Evolutionary conservation across 1,284 basidiomycete genomes (phyloP).

Genomic region (Phlebopus sp.): DNA sequence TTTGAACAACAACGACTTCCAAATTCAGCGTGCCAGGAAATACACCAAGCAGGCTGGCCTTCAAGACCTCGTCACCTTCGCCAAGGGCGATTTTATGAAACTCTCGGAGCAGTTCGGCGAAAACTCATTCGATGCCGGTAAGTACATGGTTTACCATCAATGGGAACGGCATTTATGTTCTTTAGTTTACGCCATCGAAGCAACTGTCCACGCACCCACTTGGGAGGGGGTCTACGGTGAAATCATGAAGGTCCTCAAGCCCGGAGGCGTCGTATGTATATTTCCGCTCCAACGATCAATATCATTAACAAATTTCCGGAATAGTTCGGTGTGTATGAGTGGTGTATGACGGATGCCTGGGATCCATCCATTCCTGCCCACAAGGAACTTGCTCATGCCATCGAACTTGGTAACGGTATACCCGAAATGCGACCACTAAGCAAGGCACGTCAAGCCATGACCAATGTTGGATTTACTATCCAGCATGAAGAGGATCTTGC

Average conservation of each 20-base stretch:
- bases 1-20: constrained; percentile 97
- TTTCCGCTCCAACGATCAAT: not conserved
- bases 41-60: constrained; percentile 84
- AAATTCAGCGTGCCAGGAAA: constrained; percentile 80
- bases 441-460: constrained; percentile 75
- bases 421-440: constrained; percentile 91
- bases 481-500: constrained; percentile 95
- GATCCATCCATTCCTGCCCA: constrained; percentile 85
- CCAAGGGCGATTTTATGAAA: constrained; percentile 97
- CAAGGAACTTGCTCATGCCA: constrained; percentile 88
- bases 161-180: constrained; percentile 1
- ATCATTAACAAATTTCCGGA: constrained; percentile 2
- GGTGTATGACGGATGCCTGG: constrained; percentile 98
- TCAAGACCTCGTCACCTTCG: constrained; percentile 75
- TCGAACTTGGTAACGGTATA: constrained; percentile 95
- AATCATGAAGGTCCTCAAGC: constrained; percentile 94
- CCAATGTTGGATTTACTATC: constrained; percentile 86
- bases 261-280: constrained; percentile 84
- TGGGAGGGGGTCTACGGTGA: constrained; percentile 96
- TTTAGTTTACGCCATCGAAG: constrained; percentile 94
- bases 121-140: constrained; percentile 92
- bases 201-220: constrained; percentile 93
- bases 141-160: constrained; percentile 23
- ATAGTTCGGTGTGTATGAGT: constrained; percentile 96
- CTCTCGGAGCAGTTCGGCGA: constrained; percentile 90